Percentiles rank a stretch among this genome's conserved stretches.
Conservation (phyloP, 345 rosid genomes). For the Sisymbrium irio region DNA sequence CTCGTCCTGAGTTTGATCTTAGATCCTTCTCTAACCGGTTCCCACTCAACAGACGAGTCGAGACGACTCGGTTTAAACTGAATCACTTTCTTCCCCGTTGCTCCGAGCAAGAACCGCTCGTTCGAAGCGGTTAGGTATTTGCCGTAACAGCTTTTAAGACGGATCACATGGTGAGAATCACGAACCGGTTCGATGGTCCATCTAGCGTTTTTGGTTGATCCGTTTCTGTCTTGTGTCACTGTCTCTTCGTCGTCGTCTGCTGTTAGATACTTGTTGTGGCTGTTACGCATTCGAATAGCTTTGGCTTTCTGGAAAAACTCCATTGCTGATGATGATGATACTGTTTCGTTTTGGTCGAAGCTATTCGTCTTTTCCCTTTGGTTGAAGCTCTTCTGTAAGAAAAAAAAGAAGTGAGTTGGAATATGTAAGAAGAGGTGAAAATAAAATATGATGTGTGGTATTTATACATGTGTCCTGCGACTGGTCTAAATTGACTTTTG, state of each 20-base stretch:
- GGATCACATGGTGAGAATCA: constrained; percentile 46
- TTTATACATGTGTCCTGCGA: not conserved
- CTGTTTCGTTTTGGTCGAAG: constrained; percentile 15
- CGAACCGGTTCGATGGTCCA: constrained; percentile 74
- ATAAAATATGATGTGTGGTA: not conserved
- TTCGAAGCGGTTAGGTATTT: constrained; percentile 84
- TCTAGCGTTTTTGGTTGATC: constrained; percentile 53
- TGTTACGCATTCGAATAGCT: constrained; percentile 68
- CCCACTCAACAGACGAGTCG: constrained; percentile 72
- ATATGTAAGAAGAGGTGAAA: not conserved
- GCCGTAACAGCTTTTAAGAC: constrained; percentile 65
- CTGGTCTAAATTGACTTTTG: constrained; percentile 15
- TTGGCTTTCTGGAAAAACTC: constrained; percentile 74
- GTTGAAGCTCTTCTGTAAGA: constrained; percentile 29
- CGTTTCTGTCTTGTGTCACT: constrained; percentile 61
- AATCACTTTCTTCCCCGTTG: constrained; percentile 69
- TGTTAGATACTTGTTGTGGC: constrained; percentile 68
- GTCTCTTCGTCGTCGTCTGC: constrained; percentile 78
- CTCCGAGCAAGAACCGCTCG: constrained; percentile 68
- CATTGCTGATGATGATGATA: constrained; percentile 47
- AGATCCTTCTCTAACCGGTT: constrained; percentile 60
- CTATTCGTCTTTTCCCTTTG: constrained; percentile 3
- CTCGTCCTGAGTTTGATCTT: constrained; percentile 55
- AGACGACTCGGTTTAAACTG: constrained; percentile 51
- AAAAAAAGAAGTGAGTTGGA: not conserved